Evolutionary conservation across 768 basidiomycete genomes (phyloP).

Genomic region (Kwoniella sp.): DNA sequence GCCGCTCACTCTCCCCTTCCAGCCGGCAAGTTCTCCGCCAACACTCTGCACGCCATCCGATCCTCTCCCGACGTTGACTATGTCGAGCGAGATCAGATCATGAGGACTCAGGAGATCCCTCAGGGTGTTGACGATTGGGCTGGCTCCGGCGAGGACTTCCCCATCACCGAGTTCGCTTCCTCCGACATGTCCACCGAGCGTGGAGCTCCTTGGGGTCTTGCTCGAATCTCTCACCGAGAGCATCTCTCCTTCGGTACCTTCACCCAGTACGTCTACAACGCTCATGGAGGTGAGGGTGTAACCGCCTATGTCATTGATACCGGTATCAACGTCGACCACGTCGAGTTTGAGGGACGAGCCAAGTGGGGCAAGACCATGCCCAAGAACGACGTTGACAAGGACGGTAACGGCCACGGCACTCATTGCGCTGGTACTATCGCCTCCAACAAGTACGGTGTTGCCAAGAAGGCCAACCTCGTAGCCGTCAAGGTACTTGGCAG

Average conservation of each 20-base stretch:
- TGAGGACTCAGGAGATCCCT: slow-evolving; percentile 63
- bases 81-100: slow-evolving; percentile 89
- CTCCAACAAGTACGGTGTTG: slow-evolving; percentile 88
- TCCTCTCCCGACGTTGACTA: slow-evolving; percentile 83
- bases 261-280: slow-evolving; percentile 70
- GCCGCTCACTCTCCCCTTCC: neutral
- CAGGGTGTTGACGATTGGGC: slow-evolving; percentile 38
- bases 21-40: slow-evolving; percentile 69
- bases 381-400: slow-evolving; percentile 71
- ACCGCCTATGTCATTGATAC: slow-evolving; percentile 65
- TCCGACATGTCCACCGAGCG: slow-evolving; percentile 28
- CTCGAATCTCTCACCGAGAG: slow-evolving; percentile 82
- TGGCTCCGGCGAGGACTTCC: slow-evolving; percentile 2
- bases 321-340: slow-evolving; percentile 72
- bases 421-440: slow-evolving; percentile 96
- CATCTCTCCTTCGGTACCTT: slow-evolving; percentile 76
- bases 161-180: slow-evolving; percentile 16
- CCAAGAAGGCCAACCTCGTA: slow-evolving; percentile 72
- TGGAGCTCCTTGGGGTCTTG: slow-evolving; percentile 68
- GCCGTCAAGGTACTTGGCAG: slow-evolving; percentile 64
- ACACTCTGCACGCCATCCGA: slow-evolving; percentile 70
- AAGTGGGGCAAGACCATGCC: slow-evolving; percentile 92
- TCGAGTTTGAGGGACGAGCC: slow-evolving; percentile 69
- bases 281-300: slow-evolving; percentile 79
- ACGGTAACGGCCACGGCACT: slow-evolving; percentile 91